These are phyloP conservation scores for Nannochloris sp. DNA, from an alignment of 139 green algal species.

Conservation along the genomic window DNA sequence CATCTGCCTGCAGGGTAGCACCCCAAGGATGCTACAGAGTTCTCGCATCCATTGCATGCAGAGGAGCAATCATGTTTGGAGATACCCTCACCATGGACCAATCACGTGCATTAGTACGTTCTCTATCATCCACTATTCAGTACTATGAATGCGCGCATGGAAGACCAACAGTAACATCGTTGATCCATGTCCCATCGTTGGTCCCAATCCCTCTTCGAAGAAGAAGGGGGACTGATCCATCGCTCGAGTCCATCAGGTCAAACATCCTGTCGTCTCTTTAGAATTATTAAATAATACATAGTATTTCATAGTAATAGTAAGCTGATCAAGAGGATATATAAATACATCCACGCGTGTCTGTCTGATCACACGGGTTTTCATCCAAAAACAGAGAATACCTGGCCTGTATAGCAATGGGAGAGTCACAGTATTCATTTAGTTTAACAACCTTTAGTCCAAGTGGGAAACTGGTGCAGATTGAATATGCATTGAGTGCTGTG, in stretches of 20 bases:
- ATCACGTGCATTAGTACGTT: constrained; percentile 41
- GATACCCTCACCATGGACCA: constrained; percentile 36
- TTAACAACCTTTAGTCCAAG: constrained; percentile 97
- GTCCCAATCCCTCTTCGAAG: neutral
- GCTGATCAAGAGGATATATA: too few species aligned
- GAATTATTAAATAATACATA: too few species aligned
- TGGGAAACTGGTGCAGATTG: constrained; percentile 97
- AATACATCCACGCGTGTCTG: too few species aligned
- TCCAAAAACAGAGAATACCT: constrained; percentile 3
- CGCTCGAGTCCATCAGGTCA: neutral
- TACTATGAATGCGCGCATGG: constrained; percentile 75
- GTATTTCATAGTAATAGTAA: too few species aligned
- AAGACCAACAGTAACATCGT: constrained; percentile 44
- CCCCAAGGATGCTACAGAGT: constrained; percentile 40
- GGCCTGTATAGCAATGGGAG: constrained; percentile 5
- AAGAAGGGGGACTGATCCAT: neutral
- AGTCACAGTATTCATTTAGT: constrained; percentile 81
- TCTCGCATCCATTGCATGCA: constrained; percentile 64
- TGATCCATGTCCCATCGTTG: constrained; percentile 38
- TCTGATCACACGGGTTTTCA: neutral
- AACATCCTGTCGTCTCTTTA: too few species aligned
- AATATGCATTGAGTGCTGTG: constrained; percentile 96
- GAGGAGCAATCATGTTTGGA: constrained; percentile 77
- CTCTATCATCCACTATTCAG: constrained; percentile 38
- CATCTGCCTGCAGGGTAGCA: constrained; percentile 6